Evolutionary conservation across 768 basidiomycete genomes (phyloP).

Genomic region (Suillus clintonianus): DNA sequence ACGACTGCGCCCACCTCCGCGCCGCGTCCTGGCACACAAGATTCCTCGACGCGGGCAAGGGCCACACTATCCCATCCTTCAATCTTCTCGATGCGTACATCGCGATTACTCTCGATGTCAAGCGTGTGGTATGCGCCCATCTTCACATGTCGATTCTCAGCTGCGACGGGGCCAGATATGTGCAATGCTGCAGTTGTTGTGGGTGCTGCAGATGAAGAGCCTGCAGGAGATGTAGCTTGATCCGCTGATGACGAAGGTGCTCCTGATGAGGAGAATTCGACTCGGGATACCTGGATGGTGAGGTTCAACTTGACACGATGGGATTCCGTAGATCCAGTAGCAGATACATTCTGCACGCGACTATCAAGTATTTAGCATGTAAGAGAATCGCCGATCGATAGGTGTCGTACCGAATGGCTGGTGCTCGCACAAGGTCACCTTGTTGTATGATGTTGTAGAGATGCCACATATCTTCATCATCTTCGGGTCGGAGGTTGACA

Average conservation of each 20-base stretch:
- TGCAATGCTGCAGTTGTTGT: constrained; percentile 65
- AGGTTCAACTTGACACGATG: constrained; percentile 84
- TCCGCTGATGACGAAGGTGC: constrained; percentile 49
- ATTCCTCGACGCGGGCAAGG: constrained; percentile 77
- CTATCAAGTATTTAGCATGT: constrained; percentile 38
- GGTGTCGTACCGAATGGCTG: constrained; percentile 70
- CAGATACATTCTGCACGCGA: constrained; percentile 85
- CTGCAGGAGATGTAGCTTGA: constrained; percentile 32
- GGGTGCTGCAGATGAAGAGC: constrained; percentile 33
- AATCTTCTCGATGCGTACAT: constrained; percentile 84
- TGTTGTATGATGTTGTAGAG: constrained; percentile 94
- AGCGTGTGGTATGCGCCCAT: constrained; percentile 94
- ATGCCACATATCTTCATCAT: constrained; percentile 99
- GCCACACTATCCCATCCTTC: constrained; percentile 95
- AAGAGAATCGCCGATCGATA: not conserved
- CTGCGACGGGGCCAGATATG: constrained; percentile 81
- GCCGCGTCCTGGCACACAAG: constrained; percentile 90
- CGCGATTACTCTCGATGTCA: constrained; percentile 88
- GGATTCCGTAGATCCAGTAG: constrained; percentile 93
- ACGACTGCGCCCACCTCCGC: constrained; percentile 97
- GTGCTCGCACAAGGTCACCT: constrained; percentile 84
- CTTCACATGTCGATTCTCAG: constrained; percentile 87
- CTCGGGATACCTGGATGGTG: constrained; percentile 75
- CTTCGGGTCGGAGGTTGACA: constrained; percentile 93
- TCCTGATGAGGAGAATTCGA: constrained; percentile 80